Base-by-base conservation (phyloP, 768 basidiomycete genomes). In the Crucibulum laeve region DNA sequence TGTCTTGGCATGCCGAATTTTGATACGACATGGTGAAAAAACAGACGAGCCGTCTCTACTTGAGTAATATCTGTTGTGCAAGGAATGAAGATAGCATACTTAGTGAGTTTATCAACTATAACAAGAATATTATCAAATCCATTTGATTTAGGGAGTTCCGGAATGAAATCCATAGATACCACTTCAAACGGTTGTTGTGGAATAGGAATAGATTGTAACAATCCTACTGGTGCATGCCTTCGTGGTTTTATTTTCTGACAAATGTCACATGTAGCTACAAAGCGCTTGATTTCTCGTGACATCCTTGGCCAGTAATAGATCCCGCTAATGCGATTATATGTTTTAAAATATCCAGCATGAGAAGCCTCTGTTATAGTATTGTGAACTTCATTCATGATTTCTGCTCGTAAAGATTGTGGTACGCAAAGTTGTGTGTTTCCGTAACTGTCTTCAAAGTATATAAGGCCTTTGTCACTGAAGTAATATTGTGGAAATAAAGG, bases 51-150 rank as follows among this genome's bases (percentile, higher is more conserved):
- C 0, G 63, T 56, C 14, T 62, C 61, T 2, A 32, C 22, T 3
- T 67, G 49, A 4, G 49, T 53, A 18, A 64, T 53, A 0, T 21
- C 52, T 5, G 57, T 52, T 13, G 43, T 43, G 25, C 53, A 46
- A 3, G 71, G 68, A n/a, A 73, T 60, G 50, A 75, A 71, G 13
- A 66, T 58, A 0, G 50, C 64, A 50, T 58, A 61, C 44, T 76
- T 77, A 3, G 67, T 65, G 0, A 37, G 35, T 37, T 37, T 37
- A 17, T 37, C 35, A 37, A 37, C 35, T 13, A 37, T 37, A 17
- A 37, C 35, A 37, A 37, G 35, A 37, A 37, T 37, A 19, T 18
- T 37, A 17, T 37, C 35, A 37, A 10, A 37, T 10, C 35, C 35
- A 37, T 37, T 37, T 10, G 35, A 37, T 37, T 8, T 8, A 14